These are phyloP conservation scores for Lentinula guzmanii DNA, from an alignment of 768 basidiomycete genomes.

Conservation along the genomic window DNA sequence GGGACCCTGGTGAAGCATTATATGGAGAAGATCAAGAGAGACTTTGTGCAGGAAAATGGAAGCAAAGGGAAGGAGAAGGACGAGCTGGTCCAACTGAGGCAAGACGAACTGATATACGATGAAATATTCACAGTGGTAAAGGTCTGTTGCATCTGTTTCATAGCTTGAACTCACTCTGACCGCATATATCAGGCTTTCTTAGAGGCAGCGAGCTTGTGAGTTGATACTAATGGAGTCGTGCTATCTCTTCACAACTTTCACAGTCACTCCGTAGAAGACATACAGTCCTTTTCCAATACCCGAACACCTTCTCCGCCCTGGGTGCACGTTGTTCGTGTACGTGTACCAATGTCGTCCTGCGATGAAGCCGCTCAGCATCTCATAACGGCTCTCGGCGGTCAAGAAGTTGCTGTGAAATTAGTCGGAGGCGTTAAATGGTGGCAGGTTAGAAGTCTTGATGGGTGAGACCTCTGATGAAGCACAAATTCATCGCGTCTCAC, in stretches of 20 bases:
- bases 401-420: conserved; percentile 57
- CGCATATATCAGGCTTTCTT: conserved; percentile 57
- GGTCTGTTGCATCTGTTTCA: conserved; percentile 28
- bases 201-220: conserved; percentile 63
- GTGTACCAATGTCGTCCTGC: conserved; percentile 72
- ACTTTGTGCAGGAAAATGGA: conserved; percentile 16
- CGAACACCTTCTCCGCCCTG: conserved; percentile 83
- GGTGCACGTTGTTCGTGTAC: conserved; percentile 64
- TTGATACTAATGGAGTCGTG: background rate
- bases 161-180: background rate
- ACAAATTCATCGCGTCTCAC: conserved; percentile 6
- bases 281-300: conserved; percentile 76
- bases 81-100: conserved; percentile 32
- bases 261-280: conserved; percentile 82
- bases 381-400: conserved; percentile 80
- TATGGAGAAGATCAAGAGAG: conserved; percentile 55
- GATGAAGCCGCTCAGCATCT: conserved; percentile 68
- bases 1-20: conserved; percentile 86
- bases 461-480: conserved; percentile 37
- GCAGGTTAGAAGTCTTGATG: conserved; percentile 84
- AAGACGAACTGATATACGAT: conserved; percentile 78
- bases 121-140: conserved; percentile 73
- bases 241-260: conserved; percentile 2
- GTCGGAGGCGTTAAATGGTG: conserved; percentile 96
- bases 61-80: conserved; percentile 24